phyloP scores from a whole-genome alignment of 1,284 basidiomycete genomes.

The Phaffia rhodozyma region DNA sequence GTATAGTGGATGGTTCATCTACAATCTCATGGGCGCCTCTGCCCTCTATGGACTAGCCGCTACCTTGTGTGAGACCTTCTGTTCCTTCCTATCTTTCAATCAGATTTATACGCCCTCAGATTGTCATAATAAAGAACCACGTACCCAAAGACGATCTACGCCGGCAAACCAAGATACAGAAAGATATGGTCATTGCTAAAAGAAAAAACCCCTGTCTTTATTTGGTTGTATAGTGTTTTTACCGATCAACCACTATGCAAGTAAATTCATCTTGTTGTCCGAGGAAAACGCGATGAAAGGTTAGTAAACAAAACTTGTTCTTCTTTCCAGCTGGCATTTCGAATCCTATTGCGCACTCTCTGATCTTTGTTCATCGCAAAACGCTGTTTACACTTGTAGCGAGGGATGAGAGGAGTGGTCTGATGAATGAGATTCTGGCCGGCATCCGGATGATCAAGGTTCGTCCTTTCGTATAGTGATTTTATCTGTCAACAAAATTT shows the following conservation, averaged over 20 bases:
- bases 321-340: not conserved
- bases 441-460: slow-evolving; percentile 84
- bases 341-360: not conserved
- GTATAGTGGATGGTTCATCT: slow-evolving; percentile 51
- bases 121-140: slow-evolving; percentile 75
- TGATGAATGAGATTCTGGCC: slow-evolving; percentile 89
- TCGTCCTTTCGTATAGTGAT: not conserved
- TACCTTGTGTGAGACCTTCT: slow-evolving; percentile 42
- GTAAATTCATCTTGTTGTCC: slow-evolving; percentile 60
- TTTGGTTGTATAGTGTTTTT: not conserved
- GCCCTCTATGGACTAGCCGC: slow-evolving; percentile 67
- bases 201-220: too few relatives aligned
- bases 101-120: slow-evolving; percentile 71
- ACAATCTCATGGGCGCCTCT: slow-evolving; percentile 57
- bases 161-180: not conserved
- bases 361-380: not conserved
- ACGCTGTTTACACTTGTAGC: slow-evolving; percentile 12
- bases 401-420: slow-evolving; percentile 69
- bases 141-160: not conserved
- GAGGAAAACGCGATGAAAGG: too few relatives aligned
- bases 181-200: too few relatives aligned
- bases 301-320: too few relatives aligned
- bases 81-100: slow-evolving; percentile 49
- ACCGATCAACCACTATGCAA: slow-evolving; percentile 43
- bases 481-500: too few relatives aligned